phyloP scores from a whole-genome alignment of 2,329 filamentous ascomycete genomes.

The Aureobasidium sp. region DNA sequence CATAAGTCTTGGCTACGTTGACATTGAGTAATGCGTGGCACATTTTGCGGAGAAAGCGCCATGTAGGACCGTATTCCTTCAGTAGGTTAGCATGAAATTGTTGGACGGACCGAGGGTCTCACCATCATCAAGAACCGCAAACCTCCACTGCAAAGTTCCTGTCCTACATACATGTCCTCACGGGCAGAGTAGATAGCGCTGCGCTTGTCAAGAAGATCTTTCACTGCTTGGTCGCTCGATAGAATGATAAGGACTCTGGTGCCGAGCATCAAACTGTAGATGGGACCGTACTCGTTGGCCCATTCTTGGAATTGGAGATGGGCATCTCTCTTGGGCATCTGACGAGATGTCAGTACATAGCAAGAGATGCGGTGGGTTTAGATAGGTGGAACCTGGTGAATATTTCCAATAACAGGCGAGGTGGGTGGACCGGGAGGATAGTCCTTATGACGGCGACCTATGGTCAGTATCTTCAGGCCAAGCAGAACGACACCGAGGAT shows the following conservation, averaged over 20 bases:
- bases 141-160: slow-evolving; percentile 39
- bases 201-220: slow-evolving; percentile 42
- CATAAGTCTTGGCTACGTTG: slow-evolving; percentile 20
- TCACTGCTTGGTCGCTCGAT: slow-evolving; percentile 38
- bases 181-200: slow-evolving; percentile 37
- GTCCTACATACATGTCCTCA: slow-evolving; percentile 29
- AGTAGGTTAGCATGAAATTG: background rate
- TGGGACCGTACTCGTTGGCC: slow-evolving; percentile 43
- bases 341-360: background rate
- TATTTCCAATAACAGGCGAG: slow-evolving; percentile 22
- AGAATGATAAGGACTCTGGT: slow-evolving; percentile 41
- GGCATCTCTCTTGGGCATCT: slow-evolving; percentile 35
- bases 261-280: slow-evolving; percentile 46
- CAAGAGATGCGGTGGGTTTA: background rate
- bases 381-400: slow-evolving; percentile 18
- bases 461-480: background rate
- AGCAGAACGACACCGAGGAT: background rate
- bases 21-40: slow-evolving; percentile 23
- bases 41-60: slow-evolving; percentile 24
- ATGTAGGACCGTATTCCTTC: slow-evolving; percentile 25
- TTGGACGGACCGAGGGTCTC: background rate
- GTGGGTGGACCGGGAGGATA: slow-evolving; percentile 23
- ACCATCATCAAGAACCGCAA: slow-evolving; percentile 41
- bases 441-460: slow-evolving; percentile 19
- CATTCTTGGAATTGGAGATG: slow-evolving; percentile 45